Evolutionary conservation across 805 yeast species (phyloP), one percentile per base, ranked within the genome.

Genomic region (Candida glaebosa): DNA sequence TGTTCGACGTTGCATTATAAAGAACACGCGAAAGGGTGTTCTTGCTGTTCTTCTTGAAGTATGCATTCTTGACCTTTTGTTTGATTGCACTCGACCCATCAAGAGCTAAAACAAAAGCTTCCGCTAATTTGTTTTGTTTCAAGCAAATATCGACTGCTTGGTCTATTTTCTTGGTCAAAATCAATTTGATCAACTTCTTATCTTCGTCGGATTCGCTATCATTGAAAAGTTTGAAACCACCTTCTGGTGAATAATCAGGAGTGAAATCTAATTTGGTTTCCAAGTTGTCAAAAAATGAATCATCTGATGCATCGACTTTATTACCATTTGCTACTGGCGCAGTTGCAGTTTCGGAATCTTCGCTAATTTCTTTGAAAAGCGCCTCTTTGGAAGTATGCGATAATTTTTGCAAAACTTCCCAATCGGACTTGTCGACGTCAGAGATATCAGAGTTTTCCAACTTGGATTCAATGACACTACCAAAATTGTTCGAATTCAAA

Each of bases 41-140:
- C 10, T 53, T 49, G 16, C 79, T 79, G 47, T 76, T 68, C 50
- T 79, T 76, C 26, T 72, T 54, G 63, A 89, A 84, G 60, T 83
- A 93, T 14, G 84, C 82, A 54, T 78, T 74, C 53, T 77, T 81
- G 3, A 84, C 96, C 51, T 79, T 78, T 40, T 76, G 72, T 50
- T 85, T 84, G 57, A 82, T 69, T 15, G 53, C 54, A 15, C 76
- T 80, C 14, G 80, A 61, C 3, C 83, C 87, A 52, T 81, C 79
- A 54, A 85, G 64, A 0, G 98, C 87, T 45, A 93, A 73, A 19
- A 90, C 68, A 50, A 90, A 73, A 3, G 98, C 96, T 58, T 93
- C 98, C 17, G 77, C 61, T 17, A 88, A 62, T 44, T 76, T 75
- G 38, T 77, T 84, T 26, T 78, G 75, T 34, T 79, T 71, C 45